Evolutionary conservation across 805 yeast genomes (phyloP), one percentile per base, ranked within the genome.

Genomic region (Saccharomycopsis fibuligera): DNA sequence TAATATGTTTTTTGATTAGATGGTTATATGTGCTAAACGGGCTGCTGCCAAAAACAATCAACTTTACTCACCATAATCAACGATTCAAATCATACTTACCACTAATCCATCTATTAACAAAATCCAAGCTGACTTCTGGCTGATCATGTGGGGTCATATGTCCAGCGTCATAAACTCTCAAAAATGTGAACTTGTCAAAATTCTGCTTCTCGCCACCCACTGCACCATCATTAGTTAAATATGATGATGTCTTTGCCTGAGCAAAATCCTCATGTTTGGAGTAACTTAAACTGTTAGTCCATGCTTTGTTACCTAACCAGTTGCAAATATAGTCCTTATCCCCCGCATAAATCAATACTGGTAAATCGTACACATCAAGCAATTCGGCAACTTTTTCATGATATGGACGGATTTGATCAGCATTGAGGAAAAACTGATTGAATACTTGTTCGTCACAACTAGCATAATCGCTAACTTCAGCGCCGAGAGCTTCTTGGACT

Each of bases 131-230:
- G 56, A 74, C 75, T 57, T 75, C 82, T 6, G 95, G 95, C 68
- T 86, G 91, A 65, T 88, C 91, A 58, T 73, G 83, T 27, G 96
- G 95, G 56, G 87, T 95, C 96, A 88, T 85, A 65, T 88, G 96
- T 9, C 96, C 96, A 35, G 91, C 96, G 54, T 79, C 85, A 56
- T 65, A 83, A 36, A 88, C 74, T 62, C 95, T 76, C 60, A 87
- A 72, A 67, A 84, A 88, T 3, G 95, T 81, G 60, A 88, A 81
- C 38, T 80, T 74, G 22, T 76, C 79, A 58, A 68, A 76, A 62
- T 78, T 83, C 70, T 87, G 88, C 25, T 81, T 83, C 59, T 83
- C 79, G 51, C 98, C 98, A 23, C 79, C 76, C n/a, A 10, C 40
- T 10, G 54, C 54, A 30, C 63, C 59, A 22, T 63, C 57, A 10